These are phyloP conservation scores for Mycena pura DNA, from an alignment of 768 basidiomycete genomes.

Conservation along the genomic window DNA sequence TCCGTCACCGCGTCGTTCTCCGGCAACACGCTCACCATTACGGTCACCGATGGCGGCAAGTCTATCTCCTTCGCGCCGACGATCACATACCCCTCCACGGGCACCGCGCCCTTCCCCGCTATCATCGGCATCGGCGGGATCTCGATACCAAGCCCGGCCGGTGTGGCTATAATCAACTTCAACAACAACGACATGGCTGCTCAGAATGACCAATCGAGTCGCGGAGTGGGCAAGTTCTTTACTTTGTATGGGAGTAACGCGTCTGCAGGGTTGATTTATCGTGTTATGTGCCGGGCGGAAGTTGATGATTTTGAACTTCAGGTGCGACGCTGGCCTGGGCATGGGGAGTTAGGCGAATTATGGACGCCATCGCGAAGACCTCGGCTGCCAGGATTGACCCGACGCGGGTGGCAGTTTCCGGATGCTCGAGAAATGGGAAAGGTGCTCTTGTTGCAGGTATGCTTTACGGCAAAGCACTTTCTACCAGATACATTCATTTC, in stretches of 20 bases:
- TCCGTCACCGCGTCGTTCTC: constrained; percentile 52
- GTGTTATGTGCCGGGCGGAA: too few species aligned
- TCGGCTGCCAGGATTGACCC: constrained; percentile 55
- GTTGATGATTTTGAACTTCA: neutral
- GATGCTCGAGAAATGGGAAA: constrained; percentile 68
- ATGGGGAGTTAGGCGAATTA: constrained; percentile 65
- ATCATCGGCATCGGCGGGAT: constrained; percentile 52
- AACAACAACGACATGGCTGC: constrained; percentile 60
- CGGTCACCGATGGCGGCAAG: constrained; percentile 50
- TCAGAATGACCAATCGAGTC: constrained; percentile 51
- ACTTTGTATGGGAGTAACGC: constrained; percentile 55
- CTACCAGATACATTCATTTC: too few species aligned
- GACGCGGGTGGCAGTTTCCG: constrained; percentile 58
- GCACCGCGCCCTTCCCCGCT: constrained; percentile 53
- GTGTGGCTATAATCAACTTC: constrained; percentile 56
- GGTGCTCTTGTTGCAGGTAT: constrained; percentile 62
- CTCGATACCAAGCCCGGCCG: constrained; percentile 45
- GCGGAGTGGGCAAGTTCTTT: constrained; percentile 65
- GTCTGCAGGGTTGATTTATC: constrained; percentile 39
- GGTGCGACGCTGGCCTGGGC: constrained; percentile 67
- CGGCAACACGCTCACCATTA: constrained; percentile 55
- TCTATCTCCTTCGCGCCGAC: constrained; percentile 56
- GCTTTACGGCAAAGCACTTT: too few species aligned
- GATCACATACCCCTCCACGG: constrained; percentile 52
- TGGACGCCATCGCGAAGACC: constrained; percentile 62